A percentile compares a stretch with the other conserved stretches of the same genome.
phyloP scores from a whole-genome alignment of 306 rosid species.

The Corylus americana region DNA sequence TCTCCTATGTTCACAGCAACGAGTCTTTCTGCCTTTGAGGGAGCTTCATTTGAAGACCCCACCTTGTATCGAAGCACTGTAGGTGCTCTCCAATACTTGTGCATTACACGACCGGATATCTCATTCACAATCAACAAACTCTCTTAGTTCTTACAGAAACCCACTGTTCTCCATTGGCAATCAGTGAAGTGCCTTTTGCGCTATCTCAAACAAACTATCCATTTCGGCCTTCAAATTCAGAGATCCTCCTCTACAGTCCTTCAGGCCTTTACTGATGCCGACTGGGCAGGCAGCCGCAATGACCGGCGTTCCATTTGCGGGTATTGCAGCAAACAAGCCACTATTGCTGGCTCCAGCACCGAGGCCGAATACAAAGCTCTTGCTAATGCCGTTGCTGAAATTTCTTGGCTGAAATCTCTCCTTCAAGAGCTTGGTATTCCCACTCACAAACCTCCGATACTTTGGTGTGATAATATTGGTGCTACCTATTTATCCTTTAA shows the following conservation, averaged over 20 bases:
- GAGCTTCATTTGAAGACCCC: background rate
- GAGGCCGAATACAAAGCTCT: background rate
- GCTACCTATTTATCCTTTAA: background rate
- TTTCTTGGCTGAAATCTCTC: background rate
- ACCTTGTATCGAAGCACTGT: background rate
- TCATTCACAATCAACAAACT: too few species aligned
- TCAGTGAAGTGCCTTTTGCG: too few species aligned
- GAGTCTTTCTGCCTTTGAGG: background rate
- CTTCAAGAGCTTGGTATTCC: background rate
- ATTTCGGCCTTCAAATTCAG: background rate
- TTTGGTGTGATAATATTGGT: background rate
- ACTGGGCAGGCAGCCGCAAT: background rate
- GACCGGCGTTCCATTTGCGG: background rate
- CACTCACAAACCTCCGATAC: too few species aligned
- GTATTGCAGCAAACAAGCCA: background rate
- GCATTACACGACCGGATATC: too few species aligned
- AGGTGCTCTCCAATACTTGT: too few species aligned
- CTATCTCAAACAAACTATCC: background rate
- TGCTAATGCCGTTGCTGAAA: background rate
- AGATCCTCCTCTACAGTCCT: background rate
- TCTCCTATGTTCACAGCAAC: background rate
- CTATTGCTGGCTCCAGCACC: background rate
- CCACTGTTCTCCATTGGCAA: too few species aligned
- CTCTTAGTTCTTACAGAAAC: too few species aligned
- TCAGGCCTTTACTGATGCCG: too few species aligned